phyloP scores from a whole-genome alignment of 1,284 basidiomycete species.

The Ustilago bromivora region DNA sequence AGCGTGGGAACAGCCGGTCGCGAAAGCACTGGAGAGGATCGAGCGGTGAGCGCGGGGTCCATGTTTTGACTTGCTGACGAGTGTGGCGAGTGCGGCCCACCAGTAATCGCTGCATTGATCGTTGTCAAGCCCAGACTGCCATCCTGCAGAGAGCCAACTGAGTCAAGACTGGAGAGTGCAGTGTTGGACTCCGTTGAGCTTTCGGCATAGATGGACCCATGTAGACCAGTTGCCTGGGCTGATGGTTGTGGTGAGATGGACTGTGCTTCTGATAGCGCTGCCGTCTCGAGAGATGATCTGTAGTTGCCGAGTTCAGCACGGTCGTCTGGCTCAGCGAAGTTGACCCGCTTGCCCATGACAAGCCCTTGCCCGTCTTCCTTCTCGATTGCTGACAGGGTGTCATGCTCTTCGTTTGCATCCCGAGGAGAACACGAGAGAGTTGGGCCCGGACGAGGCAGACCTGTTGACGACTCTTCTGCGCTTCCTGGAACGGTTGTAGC shows the following conservation, averaged over 20 bases:
- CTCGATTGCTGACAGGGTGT: neutral
- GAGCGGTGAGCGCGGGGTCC: slow-evolving; percentile 30
- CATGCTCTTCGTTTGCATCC: neutral
- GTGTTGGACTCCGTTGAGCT: slow-evolving; percentile 54
- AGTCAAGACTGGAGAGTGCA: slow-evolving; percentile 44
- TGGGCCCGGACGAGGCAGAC: neutral
- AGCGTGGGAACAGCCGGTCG: slow-evolving; percentile 24
- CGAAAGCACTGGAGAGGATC: slow-evolving; percentile 34
- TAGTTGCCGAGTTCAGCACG: neutral
- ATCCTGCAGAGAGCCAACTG: slow-evolving; percentile 36
- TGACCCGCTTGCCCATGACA: slow-evolving; percentile 37
- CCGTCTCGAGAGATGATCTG: slow-evolving; percentile 15
- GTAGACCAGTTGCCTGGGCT: slow-evolving; percentile 3
- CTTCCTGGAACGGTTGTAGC: neutral
- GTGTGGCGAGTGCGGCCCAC: slow-evolving; percentile 38
- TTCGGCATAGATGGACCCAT: slow-evolving; percentile 38
- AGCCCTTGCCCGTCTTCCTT: slow-evolving; percentile 1
- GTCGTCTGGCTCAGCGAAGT: slow-evolving; percentile 20
- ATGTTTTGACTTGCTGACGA: slow-evolving; percentile 22
- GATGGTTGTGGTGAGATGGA: slow-evolving; percentile 27
- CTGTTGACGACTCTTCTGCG: neutral
- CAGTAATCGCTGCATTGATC: slow-evolving; percentile 50
- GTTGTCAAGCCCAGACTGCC: slow-evolving; percentile 46
- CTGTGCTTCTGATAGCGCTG: slow-evolving; percentile 21
- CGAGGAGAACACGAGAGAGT: slow-evolving; percentile 6